Evolutionary conservation across 2,329 filamentous ascomycete species (phyloP).

Genomic region (Nigrograna mackinnonii): DNA sequence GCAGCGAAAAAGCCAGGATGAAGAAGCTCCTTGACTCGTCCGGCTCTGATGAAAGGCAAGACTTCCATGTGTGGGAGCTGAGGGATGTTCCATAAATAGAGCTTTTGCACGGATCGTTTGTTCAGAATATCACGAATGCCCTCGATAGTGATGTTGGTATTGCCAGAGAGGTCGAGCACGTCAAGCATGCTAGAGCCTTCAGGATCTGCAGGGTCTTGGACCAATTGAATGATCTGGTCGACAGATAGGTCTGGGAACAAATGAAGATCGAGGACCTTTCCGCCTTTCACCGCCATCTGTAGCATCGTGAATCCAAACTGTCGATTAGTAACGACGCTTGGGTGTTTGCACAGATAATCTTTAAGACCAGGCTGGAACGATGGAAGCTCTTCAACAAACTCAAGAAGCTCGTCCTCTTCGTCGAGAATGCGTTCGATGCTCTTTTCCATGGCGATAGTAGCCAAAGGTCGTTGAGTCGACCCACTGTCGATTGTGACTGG

Average conservation of each 20-base stretch:
- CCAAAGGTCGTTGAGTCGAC: no score
- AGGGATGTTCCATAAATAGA: not conserved
- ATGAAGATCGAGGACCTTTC: constrained; percentile 2
- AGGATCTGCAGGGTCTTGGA: not conserved
- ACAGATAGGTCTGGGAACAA: constrained; percentile 3
- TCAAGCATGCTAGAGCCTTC: no score
- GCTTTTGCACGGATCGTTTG: not conserved
- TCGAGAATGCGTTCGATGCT: constrained; percentile 6
- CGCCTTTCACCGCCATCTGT: not conserved
- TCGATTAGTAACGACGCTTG: not conserved
- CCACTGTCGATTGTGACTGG: no score
- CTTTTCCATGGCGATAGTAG: constrained; percentile 3
- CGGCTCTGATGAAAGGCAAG: no score
- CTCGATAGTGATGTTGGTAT: not conserved
- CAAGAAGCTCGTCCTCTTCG: constrained; percentile 1
- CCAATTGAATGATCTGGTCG: constrained; percentile 1
- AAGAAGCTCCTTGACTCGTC: no score
- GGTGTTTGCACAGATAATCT: not conserved
- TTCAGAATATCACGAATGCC: not conserved
- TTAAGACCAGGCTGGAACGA: constrained; percentile 1
- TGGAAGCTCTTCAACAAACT: constrained; percentile 4
- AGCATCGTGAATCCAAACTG: constrained; percentile 4
- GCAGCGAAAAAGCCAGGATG: no score
- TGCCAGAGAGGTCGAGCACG: not conserved
- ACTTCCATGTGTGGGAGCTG: no score